A percentile compares a stretch with the other conserved stretches of the same genome.
These are phyloP conservation scores for Metschnikowia amazonensis DNA, from an alignment of 805 yeast genomes.

Conservation along the genomic window DNA sequence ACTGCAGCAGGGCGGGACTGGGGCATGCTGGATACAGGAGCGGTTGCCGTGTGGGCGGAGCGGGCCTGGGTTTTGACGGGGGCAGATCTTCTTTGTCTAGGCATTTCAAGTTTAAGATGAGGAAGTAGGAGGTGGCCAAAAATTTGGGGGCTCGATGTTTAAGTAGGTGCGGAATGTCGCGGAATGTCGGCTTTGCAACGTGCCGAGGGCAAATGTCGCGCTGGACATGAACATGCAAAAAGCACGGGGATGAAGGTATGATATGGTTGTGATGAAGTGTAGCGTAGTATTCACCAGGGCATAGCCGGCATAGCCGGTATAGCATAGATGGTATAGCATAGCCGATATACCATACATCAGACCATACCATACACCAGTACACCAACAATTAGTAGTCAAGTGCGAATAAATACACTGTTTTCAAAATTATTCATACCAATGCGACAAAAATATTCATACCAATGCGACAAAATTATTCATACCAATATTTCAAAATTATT, in stretches of 20 bases:
- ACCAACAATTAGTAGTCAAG: too few species aligned
- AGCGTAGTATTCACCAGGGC: too few species aligned
- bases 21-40: slow-evolving; percentile 31
- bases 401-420: too few species aligned
- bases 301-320: too few species aligned
- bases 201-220: slow-evolving; percentile 1
- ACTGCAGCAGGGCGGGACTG: slow-evolving; percentile 28
- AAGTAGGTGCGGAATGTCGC: slow-evolving; percentile 6
- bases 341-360: too few species aligned
- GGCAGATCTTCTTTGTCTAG: slow-evolving; percentile 54
- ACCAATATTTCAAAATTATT: too few species aligned
- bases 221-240: not conserved
- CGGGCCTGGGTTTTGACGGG: slow-evolving; percentile 55
- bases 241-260: not conserved
- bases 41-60: slow-evolving; percentile 76
- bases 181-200: slow-evolving; percentile 1
- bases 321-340: too few species aligned
- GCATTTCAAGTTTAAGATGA: slow-evolving; percentile 24
- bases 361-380: too few species aligned
- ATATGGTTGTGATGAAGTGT: too few species aligned
- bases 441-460: too few species aligned
- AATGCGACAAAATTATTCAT: too few species aligned
- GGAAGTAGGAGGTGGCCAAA: slow-evolving; percentile 4
- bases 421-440: too few species aligned
- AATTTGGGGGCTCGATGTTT: not conserved